Evolutionary conservation across 495 filamentous ascomycete species (phyloP).

Genomic region (Aspergillus leporis): DNA sequence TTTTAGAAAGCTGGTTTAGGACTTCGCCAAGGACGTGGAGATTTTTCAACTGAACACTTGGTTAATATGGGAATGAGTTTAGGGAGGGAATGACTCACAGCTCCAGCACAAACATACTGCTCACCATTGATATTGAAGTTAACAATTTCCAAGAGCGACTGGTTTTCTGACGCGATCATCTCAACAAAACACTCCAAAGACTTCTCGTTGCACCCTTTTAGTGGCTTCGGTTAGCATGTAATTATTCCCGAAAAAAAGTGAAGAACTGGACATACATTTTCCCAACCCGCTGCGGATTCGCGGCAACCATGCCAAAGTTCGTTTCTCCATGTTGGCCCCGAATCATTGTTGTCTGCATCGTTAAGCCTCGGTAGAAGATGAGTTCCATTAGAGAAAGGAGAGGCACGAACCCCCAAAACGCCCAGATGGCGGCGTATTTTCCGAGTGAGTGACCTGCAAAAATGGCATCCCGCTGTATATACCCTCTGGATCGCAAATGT

Average conservation of each 20-base stretch:
- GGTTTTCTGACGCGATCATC: conserved; percentile 86
- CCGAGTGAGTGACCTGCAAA: conserved; percentile 99
- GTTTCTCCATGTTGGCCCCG: conserved; percentile 89
- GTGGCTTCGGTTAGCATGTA: conserved; percentile 57
- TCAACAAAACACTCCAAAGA: conserved; percentile 93
- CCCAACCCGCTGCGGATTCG: conserved; percentile 78
- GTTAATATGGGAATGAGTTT: conserved; percentile 47
- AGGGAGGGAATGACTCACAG: conserved; percentile 46
- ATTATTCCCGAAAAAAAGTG: background rate
- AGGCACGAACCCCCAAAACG: conserved; percentile 95
- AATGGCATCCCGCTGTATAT: conserved; percentile 92
- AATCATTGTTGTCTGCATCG: conserved; percentile 99
- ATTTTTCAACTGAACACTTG: conserved; percentile 88
- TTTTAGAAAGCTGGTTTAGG: background rate
- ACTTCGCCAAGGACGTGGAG: conserved; percentile 75
- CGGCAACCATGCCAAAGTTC: conserved; percentile 98
- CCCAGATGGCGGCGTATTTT: conserved; percentile 96
- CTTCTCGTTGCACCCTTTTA: conserved; percentile 95
- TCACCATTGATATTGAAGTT: conserved; percentile 98
- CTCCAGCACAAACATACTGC: conserved; percentile 98
- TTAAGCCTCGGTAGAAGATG: conserved; percentile 97
- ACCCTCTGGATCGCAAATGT: conserved; percentile 95
- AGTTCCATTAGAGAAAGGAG: conserved; percentile 97
- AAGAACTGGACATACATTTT: background rate
- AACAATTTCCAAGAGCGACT: conserved; percentile 96